Base-by-base conservation (phyloP, 768 basidiomycete genomes). In the Russula foetens region DNA sequence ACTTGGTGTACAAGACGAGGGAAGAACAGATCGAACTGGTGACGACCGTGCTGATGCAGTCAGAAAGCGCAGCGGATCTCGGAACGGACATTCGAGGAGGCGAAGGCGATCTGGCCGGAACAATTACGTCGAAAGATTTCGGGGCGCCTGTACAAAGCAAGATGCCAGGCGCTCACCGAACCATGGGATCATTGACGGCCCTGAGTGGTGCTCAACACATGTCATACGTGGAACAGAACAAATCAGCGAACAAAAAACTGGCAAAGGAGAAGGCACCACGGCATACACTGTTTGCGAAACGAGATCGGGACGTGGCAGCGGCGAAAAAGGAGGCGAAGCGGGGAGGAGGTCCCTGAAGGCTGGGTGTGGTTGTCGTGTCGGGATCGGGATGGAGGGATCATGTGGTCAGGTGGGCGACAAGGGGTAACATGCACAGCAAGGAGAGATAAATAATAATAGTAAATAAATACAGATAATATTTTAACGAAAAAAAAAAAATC, bases 1-100 rank as follows among this genome's bases (percentile, higher is more conserved):
- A 93, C 69, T 80, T 98, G 54, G 97, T 98, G 52, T 99, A 96
- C 77, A 84, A 83, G 68, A 92, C 90, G 43, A 82, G 84, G 68
- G 86, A 92, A 67, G 91, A 97, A 69, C 96, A 98, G 75, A 96
- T 98, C 60, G 96, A 98, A 71, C 84, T 99, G 19, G 80, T 99
- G n/a, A 88, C 90, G 60, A 88, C 90, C 7, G 95, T 98, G 19
- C 79, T 98, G 21, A 78, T 93, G 63, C 90, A 93, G 33, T 92
- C 90, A 72, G 96, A 97, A 71, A 86, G 84, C 65, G 91, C 88
- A 67, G 92, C 91, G 17, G 92, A 94, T 67, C 81, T 93, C 52
- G 92, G 91, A 38, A 80, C 84, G 35, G 95, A 95, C 70, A 81
- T 94, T 56, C 82, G 82, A 58, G 86, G 81, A n/a, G 82, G 79